Evolutionary conservation across 2,329 filamentous ascomycete genomes (phyloP), one percentile per base, ranked within the genome.

Genomic region (Neonectria coccinea): DNA sequence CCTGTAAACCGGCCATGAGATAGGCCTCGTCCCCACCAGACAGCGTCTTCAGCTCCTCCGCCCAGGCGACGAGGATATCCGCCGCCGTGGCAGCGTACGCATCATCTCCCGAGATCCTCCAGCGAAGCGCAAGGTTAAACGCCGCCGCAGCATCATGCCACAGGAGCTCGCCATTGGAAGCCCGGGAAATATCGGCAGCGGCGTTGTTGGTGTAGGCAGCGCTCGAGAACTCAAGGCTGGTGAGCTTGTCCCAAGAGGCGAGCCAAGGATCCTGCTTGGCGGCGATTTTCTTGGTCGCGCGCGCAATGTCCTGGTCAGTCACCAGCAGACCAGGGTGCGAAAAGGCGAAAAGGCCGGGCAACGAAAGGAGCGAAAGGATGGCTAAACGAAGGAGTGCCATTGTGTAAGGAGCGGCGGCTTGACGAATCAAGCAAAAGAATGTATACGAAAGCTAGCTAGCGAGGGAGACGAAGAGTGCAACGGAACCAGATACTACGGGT

Each of bases 1-100:
- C 82, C 36, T 84, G 81, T 2, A 84, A 66, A 0, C 82, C 82
- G 0, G 79, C 73, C 0, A 79, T 78, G 2, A 84, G 78, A 59
- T 74, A 79, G 27, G 68, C 76, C 60, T 83, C 81, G 4, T 73
- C 69, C 25, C 62, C 76, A 14, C 61, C 65, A 36, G 83, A 76
- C 2, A 55, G 51, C 0, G 69, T 29, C 14, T 47, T 74, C 6
- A 82, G 62, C 1, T 76, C 79, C 6, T 67, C 68, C 16, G 70
- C 70, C 81, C 81, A 84, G 2, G 71, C 77, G 51, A 79, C 74
- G 6, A 84, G 69, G 39, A 82, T 79, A 3, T 64, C 65, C 12
- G 74, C 73, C 0, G 80, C 78, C 0, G 80, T 70, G 16, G 80
- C 75, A 0, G 79, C 82, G 60, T 78, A 80, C 1, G 71, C 68